Conservation (phyloP, 192 early-diverging fungal genomes). For the Geosiphon pyriformis region DNA sequence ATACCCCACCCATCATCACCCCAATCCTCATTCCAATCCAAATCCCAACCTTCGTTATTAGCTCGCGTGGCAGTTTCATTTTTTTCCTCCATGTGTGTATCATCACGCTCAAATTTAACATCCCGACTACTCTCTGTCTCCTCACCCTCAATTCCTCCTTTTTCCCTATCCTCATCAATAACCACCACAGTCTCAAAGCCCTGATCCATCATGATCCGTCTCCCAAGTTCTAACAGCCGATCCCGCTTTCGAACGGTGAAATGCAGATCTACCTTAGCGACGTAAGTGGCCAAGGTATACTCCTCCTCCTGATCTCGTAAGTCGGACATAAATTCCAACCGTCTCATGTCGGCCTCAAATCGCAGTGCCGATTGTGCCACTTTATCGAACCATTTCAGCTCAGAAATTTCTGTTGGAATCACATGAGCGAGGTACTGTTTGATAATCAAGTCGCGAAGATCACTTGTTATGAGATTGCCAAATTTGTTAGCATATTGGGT, state of each 20-base stretch:
- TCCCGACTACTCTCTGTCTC: neutral
- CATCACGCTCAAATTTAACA: neutral
- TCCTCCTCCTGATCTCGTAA: slow-evolving; percentile 28
- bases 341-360: slow-evolving; percentile 38
- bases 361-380: slow-evolving; percentile 21
- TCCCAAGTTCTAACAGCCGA: slow-evolving; percentile 36
- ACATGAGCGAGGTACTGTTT: slow-evolving; percentile 26
- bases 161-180: slow-evolving; percentile 29
- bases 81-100: neutral
- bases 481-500: slow-evolving; percentile 12
- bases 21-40: slow-evolving; percentile 23
- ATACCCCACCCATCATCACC: neutral
- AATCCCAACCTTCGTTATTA: slow-evolving; percentile 26
- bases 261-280: slow-evolving; percentile 42
- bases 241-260: slow-evolving; percentile 43
- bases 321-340: slow-evolving; percentile 25
- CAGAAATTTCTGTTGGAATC: slow-evolving; percentile 29
- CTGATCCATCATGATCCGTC: slow-evolving; percentile 42
- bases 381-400: slow-evolving; percentile 25
- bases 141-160: slow-evolving; percentile 15
- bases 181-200: slow-evolving; percentile 38
- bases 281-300: slow-evolving; percentile 32
- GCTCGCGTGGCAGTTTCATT: neutral
- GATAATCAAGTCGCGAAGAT: slow-evolving; percentile 26
- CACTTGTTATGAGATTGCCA: slow-evolving; percentile 15